phyloP scores from a whole-genome alignment of 352 stramenopile genomes.

The Pythium volutum region DNA sequence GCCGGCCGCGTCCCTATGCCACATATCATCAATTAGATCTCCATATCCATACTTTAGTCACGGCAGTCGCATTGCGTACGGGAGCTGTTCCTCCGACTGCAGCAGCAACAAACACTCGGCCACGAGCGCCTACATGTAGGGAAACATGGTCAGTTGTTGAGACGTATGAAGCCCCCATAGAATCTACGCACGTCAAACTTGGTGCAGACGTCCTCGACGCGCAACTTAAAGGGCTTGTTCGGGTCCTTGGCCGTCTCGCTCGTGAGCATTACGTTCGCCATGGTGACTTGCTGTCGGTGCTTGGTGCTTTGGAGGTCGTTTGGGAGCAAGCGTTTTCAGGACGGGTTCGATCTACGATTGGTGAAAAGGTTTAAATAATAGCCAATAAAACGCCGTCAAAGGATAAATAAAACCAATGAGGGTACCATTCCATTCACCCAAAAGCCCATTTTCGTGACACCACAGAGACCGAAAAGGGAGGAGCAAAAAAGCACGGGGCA shows the following conservation, averaged over 20 bases:
- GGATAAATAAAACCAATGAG: not conserved
- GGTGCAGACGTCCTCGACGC: conserved; percentile 79
- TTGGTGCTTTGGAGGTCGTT: not conserved
- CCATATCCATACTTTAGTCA: not conserved
- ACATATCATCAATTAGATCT: not conserved
- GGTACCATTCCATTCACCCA: conserved; percentile 5
- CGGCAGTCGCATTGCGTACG: conserved; percentile 34
- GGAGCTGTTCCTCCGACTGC: conserved; percentile 69
- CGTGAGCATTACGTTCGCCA: conserved; percentile 88
- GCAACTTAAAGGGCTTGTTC: conserved; percentile 85
- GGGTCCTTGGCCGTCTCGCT: conserved; percentile 86
- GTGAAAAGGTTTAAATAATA: conserved; percentile 5
- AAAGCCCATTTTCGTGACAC: conserved; percentile 18
- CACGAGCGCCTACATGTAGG: conserved; percentile 51
- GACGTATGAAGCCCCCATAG: not conserved
- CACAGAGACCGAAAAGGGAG: conserved; percentile 16
- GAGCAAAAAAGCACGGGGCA: conserved; percentile 4
- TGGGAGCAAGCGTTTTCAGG: not conserved
- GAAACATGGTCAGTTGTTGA: not conserved
- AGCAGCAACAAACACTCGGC: conserved; percentile 72
- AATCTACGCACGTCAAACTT: conserved; percentile 67
- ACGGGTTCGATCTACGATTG: conserved; percentile 7
- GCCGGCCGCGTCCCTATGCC: conserved; percentile 30
- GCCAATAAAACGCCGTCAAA: not conserved
- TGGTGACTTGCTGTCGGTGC: conserved; percentile 20